A percentile compares a stretch with the other conserved stretches of the same genome.
Evolutionary conservation across 2,329 filamentous ascomycete species (phyloP).

Genomic region (Westerdykella ornata): DNA sequence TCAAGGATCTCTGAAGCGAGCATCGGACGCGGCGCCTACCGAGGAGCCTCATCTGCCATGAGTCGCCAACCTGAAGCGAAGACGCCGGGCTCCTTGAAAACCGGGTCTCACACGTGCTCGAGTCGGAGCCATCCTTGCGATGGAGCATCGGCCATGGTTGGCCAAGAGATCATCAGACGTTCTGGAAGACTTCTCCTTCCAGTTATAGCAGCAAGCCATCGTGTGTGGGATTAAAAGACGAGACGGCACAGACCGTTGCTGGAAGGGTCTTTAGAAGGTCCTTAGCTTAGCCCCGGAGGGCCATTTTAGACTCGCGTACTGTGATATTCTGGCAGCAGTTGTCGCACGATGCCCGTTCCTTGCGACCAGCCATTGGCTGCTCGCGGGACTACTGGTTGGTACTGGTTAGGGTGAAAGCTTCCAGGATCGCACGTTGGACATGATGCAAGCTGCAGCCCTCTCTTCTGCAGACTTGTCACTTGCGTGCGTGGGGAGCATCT

Average conservation of each 20-base stretch:
- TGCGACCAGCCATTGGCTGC: not conserved
- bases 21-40: too few relatives aligned
- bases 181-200: constrained; percentile 18
- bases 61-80: too few relatives aligned
- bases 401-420: not conserved
- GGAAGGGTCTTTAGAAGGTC: not conserved
- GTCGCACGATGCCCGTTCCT: constrained; percentile 7
- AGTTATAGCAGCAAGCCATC: constrained; percentile 3
- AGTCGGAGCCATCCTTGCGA: not conserved
- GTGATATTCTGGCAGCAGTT: constrained; percentile 9
- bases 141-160: constrained; percentile 10
- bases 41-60: too few relatives aligned
- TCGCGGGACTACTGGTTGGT: not conserved
- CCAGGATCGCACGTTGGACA: too few relatives aligned
- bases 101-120: not conserved
- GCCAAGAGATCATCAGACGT: constrained; percentile 17
- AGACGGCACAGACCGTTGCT: not conserved
- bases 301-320: too few relatives aligned
- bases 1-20: too few relatives aligned
- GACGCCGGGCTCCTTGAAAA: not conserved
- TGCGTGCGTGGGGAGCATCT: not conserved
- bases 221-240: not conserved
- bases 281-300: not conserved
- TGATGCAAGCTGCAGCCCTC: not conserved
- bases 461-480: not conserved